phyloP scores from a whole-genome alignment of 306 rosid species.

The Senna tora region DNA sequence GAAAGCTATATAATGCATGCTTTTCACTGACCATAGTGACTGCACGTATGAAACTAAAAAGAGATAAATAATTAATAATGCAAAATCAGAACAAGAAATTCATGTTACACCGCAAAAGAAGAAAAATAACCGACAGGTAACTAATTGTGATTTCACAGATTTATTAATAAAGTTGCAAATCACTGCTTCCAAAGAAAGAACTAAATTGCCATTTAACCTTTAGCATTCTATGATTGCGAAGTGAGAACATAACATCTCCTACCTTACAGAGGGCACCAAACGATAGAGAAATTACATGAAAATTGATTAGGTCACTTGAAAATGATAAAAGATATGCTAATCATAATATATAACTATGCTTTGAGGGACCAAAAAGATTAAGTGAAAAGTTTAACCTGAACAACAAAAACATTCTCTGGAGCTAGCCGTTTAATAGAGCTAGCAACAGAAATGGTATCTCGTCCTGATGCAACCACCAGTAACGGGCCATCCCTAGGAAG shows the following conservation, averaged over 20 bases:
- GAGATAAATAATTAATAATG: neutral
- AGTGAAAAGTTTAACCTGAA: slow-evolving; percentile 70
- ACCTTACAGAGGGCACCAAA: neutral
- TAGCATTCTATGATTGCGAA: slow-evolving; percentile 15
- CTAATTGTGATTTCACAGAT: neutral
- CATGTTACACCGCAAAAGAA: slow-evolving; percentile 17
- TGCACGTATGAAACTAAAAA: slow-evolving; percentile 3
- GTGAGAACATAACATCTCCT: slow-evolving; percentile 11
- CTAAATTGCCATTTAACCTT: slow-evolving; percentile 18
- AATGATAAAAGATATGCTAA: neutral
- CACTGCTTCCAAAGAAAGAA: slow-evolving; percentile 9
- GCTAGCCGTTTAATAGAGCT: slow-evolving; percentile 83
- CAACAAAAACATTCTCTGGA: slow-evolving; percentile 87
- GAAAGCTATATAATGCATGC: slow-evolving; percentile 28
- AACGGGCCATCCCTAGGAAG: slow-evolving; percentile 74
- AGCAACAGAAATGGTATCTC: slow-evolving; percentile 83
- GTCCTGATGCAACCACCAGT: slow-evolving; percentile 88
- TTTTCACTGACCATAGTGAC: slow-evolving; percentile 5
- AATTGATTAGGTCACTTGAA: neutral
- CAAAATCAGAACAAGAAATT: slow-evolving; percentile 24
- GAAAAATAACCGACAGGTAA: slow-evolving; percentile 12
- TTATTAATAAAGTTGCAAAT: neutral
- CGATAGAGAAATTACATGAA: neutral
- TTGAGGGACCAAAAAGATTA: slow-evolving; percentile 26
- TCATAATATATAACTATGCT: slow-evolving; percentile 11